Percentiles rank a stretch among this genome's conserved stretches.
These are phyloP conservation scores for Paramecium bursaria DNA, from an alignment of 73 alveolate genomes.

Conservation along the genomic window DNA sequence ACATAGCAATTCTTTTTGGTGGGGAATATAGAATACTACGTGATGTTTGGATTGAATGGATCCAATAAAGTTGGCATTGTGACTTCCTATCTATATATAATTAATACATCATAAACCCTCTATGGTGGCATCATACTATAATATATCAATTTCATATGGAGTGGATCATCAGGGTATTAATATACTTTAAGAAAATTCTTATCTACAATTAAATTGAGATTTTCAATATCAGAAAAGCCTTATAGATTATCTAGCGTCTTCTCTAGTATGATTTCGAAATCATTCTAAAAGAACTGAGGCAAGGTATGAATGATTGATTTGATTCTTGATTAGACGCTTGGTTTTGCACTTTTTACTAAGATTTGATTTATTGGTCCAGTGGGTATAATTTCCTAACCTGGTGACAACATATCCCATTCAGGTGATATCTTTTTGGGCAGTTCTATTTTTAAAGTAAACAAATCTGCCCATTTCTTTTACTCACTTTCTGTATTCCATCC, in stretches of 20 bases:
- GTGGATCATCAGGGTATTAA: slow-evolving; percentile 24
- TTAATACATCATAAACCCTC: slow-evolving; percentile 46
- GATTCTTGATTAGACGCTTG: slow-evolving; percentile 25
- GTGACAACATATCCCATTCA: slow-evolving; percentile 5
- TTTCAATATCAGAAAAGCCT: slow-evolving; percentile 29
- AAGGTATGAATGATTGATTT: slow-evolving; percentile 18
- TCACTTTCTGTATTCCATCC: slow-evolving; percentile 49
- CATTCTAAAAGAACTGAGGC: slow-evolving; percentile 44
- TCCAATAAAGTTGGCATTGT: slow-evolving; percentile 29
- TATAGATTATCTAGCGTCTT: slow-evolving; percentile 32
- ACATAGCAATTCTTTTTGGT: slow-evolving; percentile 33
- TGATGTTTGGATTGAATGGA: background rate
- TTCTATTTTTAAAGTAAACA: background rate
- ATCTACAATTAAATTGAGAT: slow-evolving; percentile 1
- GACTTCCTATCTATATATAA: background rate
- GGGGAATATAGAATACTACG: slow-evolving; percentile 24
- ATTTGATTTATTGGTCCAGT: slow-evolving; percentile 6
- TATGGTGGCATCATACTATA: slow-evolving; percentile 4
- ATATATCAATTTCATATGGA: slow-evolving; percentile 39
- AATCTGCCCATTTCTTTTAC: background rate
- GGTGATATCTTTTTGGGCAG: background rate
- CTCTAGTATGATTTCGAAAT: slow-evolving; percentile 7
- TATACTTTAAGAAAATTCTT: slow-evolving; percentile 5
- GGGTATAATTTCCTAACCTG: background rate
- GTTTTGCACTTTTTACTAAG: background rate